Evolutionary conservation across 345 rosid species (phyloP).

Genomic region (Excoecaria cochinchinensis): DNA sequence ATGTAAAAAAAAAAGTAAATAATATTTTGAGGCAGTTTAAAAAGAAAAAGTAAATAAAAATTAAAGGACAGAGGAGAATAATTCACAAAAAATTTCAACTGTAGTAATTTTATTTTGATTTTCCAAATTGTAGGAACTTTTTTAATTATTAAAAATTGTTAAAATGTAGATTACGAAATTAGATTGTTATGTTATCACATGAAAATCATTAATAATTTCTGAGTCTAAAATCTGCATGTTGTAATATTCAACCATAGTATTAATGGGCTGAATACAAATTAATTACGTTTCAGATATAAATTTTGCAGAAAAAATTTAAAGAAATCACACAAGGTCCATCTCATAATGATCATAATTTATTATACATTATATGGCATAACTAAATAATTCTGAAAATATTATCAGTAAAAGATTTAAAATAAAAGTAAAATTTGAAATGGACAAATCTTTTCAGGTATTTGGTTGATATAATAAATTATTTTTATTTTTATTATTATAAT

Average conservation of each 20-base stretch:
- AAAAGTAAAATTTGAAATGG: background rate
- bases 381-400: too few species aligned
- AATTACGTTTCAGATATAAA: background rate
- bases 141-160: background rate
- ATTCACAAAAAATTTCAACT: too few species aligned
- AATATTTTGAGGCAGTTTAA: too few species aligned
- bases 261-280: background rate
- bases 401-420: background rate
- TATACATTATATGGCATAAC: background rate
- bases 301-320: background rate
- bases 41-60: too few species aligned
- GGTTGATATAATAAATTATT: constrained; percentile 20
- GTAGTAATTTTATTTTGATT: background rate
- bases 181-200: background rate
- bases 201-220: background rate
- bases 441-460: background rate
- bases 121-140: background rate
- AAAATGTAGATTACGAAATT: background rate
- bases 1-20: too few species aligned
- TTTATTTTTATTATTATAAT: background rate
- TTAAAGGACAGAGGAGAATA: too few species aligned
- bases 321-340: background rate
- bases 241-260: background rate
- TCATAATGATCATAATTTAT: background rate
- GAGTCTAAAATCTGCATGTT: background rate